Conservation (phyloP, 805 yeast genomes). For the Monosporozyma aerobia region DNA sequence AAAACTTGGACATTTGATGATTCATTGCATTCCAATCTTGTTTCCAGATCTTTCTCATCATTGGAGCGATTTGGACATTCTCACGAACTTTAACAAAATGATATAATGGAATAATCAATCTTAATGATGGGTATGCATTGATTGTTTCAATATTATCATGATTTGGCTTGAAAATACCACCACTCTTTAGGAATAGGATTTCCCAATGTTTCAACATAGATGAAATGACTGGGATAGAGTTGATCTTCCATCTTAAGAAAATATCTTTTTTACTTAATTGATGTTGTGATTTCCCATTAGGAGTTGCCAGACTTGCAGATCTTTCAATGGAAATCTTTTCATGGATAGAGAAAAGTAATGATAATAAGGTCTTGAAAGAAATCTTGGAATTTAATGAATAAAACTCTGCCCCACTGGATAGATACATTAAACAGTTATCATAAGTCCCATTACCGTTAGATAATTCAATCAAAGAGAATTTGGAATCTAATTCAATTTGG, state of each 20-base stretch:
- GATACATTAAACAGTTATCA: slow-evolving; percentile 37
- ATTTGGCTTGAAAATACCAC: slow-evolving; percentile 50
- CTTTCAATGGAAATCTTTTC: slow-evolving; percentile 52
- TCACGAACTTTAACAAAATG: slow-evolving; percentile 60
- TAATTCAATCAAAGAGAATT: slow-evolving; percentile 44
- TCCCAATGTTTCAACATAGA: slow-evolving; percentile 61
- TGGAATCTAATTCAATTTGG: slow-evolving; percentile 39
- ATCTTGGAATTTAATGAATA: slow-evolving; percentile 26
- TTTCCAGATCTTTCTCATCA: slow-evolving; percentile 48
- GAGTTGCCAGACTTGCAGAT: slow-evolving; percentile 15
- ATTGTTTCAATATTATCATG: slow-evolving; percentile 32
- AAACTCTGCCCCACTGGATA: slow-evolving; percentile 33
- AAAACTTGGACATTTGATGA: slow-evolving; percentile 35
- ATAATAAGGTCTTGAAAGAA: slow-evolving; percentile 37
- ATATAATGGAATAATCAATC: slow-evolving; percentile 56
- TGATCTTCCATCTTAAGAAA: slow-evolving; percentile 50
- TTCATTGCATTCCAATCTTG: slow-evolving; percentile 67
- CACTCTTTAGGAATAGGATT: slow-evolving; percentile 47
- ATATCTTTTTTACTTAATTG: slow-evolving; percentile 23
- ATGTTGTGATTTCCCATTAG: background rate
- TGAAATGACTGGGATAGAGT: slow-evolving; percentile 49
- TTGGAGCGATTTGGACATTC: slow-evolving; percentile 50
- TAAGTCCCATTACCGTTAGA: slow-evolving; percentile 46
- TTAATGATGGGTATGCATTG: slow-evolving; percentile 46
- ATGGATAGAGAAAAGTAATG: slow-evolving; percentile 55